Percentiles rank a stretch among this genome's conserved stretches.
phyloP scores from a whole-genome alignment of 2,329 filamentous ascomycete genomes.

The Fusarium armeniacum region DNA sequence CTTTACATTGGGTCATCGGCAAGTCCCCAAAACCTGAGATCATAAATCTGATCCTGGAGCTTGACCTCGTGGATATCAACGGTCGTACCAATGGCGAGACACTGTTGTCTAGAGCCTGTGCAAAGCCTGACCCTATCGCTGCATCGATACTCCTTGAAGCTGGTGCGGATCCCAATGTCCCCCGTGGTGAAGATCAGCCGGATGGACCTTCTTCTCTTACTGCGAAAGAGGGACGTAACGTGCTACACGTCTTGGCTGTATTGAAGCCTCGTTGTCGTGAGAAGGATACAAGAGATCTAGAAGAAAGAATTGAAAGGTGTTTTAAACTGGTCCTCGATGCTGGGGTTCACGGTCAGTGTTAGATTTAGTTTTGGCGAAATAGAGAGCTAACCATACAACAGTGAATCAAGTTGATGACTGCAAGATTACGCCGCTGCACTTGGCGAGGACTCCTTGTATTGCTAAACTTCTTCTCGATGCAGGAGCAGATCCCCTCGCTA shows the following conservation, averaged over 20 bases:
- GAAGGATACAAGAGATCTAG: background rate
- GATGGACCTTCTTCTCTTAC: fast-evolving
- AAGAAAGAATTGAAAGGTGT: background rate
- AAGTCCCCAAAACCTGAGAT: background rate
- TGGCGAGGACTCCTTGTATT: background rate
- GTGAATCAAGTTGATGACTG: background rate
- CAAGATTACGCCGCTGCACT: background rate
- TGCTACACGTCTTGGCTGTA: background rate
- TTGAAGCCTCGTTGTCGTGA: fast-evolving
- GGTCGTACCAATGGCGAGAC: background rate
- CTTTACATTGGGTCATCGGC: background rate
- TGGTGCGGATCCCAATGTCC: slow-evolving; percentile 1
- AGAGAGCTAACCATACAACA: background rate
- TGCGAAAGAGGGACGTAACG: background rate
- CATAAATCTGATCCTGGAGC: background rate
- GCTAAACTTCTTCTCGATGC: background rate
- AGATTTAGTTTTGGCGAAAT: background rate
- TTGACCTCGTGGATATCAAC: background rate
- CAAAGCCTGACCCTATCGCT: background rate
- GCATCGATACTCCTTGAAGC: background rate
- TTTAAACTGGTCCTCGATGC: background rate
- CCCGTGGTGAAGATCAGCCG: too few relatives aligned
- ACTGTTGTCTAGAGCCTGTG: background rate
- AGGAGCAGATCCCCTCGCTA: background rate
- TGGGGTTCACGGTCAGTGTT: background rate